A percentile compares a stretch with the other conserved stretches of the same genome.
Conservation (phyloP, 306 rosid species). For the Cicer arietinum region DNA sequence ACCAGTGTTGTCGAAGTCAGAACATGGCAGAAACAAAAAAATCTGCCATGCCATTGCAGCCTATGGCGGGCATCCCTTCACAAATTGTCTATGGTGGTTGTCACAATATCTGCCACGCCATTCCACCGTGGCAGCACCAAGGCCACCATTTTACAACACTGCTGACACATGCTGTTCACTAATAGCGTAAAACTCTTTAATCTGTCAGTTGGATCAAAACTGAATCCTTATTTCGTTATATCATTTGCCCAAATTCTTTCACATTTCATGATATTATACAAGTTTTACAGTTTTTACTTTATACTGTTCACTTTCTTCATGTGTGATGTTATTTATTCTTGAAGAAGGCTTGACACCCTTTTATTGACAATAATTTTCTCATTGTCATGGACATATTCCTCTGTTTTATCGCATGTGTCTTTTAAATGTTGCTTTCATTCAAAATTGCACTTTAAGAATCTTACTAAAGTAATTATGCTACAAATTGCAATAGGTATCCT, state of each 20-base stretch:
- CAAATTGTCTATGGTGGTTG: too few relatives aligned
- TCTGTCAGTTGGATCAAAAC: background rate
- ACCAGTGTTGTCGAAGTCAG: too few relatives aligned
- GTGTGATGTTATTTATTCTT: background rate
- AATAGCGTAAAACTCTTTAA: background rate
- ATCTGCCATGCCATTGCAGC: too few relatives aligned
- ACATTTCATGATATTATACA: conserved; percentile 7
- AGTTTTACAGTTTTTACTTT: conserved; percentile 5
- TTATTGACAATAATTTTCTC: background rate
- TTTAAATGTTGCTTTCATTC: conserved; percentile 6
- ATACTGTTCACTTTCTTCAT: background rate
- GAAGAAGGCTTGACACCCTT: background rate
- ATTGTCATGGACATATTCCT: background rate
- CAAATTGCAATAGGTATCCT: conserved; percentile 17
- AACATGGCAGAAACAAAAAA: too few relatives aligned
- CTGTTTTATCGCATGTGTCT: conserved; percentile 10
- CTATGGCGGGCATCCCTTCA: too few relatives aligned
- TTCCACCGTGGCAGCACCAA: too few relatives aligned
- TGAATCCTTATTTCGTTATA: conserved; percentile 26
- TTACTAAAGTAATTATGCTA: conserved; percentile 32
- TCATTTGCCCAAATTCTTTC: background rate
- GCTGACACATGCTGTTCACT: background rate
- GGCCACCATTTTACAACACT: too few relatives aligned
- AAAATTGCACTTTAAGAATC: conserved; percentile 1
- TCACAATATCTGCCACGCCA: too few relatives aligned